phyloP scores from a whole-genome alignment of 495 filamentous ascomycete species.

The Trichoderma asperelloides region DNA sequence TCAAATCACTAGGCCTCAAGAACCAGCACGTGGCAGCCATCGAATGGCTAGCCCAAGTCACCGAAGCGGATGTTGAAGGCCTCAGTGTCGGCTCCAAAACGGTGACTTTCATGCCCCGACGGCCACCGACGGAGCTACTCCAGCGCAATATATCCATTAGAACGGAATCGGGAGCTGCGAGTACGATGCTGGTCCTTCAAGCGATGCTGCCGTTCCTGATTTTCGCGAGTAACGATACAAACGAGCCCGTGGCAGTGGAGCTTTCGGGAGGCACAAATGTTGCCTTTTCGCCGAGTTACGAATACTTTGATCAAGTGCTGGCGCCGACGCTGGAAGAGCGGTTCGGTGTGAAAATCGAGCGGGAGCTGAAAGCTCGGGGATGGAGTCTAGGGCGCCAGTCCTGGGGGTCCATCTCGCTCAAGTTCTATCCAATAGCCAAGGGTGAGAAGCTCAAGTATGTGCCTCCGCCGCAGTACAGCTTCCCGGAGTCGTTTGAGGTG shows the following conservation, averaged over 20 bases:
- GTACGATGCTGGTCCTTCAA: slow-evolving; percentile 68
- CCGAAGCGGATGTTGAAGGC: slow-evolving; percentile 48
- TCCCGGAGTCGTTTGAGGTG: slow-evolving; percentile 25
- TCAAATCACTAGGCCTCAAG: slow-evolving; percentile 51
- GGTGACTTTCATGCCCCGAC: slow-evolving; percentile 41
- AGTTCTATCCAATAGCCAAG: slow-evolving; percentile 42
- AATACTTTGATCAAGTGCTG: slow-evolving; percentile 70
- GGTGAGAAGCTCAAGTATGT: slow-evolving; percentile 38
- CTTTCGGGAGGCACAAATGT: slow-evolving; percentile 76
- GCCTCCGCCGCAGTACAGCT: neutral
- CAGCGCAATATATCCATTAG: slow-evolving; percentile 34
- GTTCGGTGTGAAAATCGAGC: slow-evolving; percentile 49
- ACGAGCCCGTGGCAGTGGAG: slow-evolving; percentile 41
- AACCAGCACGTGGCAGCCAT: slow-evolving; percentile 64
- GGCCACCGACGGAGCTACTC: slow-evolving; percentile 28
- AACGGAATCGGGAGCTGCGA: slow-evolving; percentile 35
- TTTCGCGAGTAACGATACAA: slow-evolving; percentile 38
- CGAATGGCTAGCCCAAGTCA: slow-evolving; percentile 54
- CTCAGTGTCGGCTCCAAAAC: slow-evolving; percentile 45
- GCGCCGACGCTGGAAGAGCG: slow-evolving; percentile 56
- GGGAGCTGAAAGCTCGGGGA: slow-evolving; percentile 50
- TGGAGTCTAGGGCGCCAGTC: slow-evolving; percentile 53
- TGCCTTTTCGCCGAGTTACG: slow-evolving; percentile 60
- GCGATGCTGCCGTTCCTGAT: slow-evolving; percentile 72
- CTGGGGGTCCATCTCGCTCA: slow-evolving; percentile 52